Base-by-base conservation (phyloP, 768 basidiomycete genomes). In the Fomitopsis serialis region DNA sequence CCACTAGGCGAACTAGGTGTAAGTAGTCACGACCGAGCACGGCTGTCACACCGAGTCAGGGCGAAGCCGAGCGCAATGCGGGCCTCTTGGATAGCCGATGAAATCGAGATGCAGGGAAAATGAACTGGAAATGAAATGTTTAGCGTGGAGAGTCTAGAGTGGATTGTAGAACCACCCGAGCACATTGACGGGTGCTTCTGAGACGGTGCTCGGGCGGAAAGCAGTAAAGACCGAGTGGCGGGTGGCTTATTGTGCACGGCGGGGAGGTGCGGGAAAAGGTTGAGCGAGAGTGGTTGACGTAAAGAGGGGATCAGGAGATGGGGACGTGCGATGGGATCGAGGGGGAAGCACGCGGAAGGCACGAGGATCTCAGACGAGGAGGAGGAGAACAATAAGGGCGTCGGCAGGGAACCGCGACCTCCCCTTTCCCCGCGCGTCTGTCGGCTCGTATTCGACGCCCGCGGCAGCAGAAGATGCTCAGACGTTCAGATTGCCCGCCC, bases 281-380 rank as follows among this genome's bases (percentile, higher is more conserved):
- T 19, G 37, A 40, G 19, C 37, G 13, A 19, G 15, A 35, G 34
- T 9, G 15, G 15, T 35, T 35, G 42, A 44, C 42, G 44, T 45
- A 45, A 45, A 25, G 23, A 23, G 12, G 46, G 32, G 53, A 36
- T 15, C 3, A 47, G 24, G n/a, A 22, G 52, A 52, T 35, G 11
- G 15, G 22, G 43, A 19, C 8, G 29, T 42, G 29, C 42, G 48
- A 37, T 45, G n/a, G 17, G 52, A 13, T 5, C 27, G 47, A 51
- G 25, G 47, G 44, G 35, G 21, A 34, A 25, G 48, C 48, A 56
- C 45, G 55, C 54, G 54, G 43, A 22, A 46, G 54, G 40, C 60
- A 63, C 56, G 64, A 63, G 64, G 61, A 58, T 60, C 55, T 54
- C 59, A 52, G 56, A 52, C 58, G 48, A 54, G 54, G 51, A 55